Base-by-base conservation (phyloP, 148 eudicot species). In the Vaccinium macrocarpon region DNA sequence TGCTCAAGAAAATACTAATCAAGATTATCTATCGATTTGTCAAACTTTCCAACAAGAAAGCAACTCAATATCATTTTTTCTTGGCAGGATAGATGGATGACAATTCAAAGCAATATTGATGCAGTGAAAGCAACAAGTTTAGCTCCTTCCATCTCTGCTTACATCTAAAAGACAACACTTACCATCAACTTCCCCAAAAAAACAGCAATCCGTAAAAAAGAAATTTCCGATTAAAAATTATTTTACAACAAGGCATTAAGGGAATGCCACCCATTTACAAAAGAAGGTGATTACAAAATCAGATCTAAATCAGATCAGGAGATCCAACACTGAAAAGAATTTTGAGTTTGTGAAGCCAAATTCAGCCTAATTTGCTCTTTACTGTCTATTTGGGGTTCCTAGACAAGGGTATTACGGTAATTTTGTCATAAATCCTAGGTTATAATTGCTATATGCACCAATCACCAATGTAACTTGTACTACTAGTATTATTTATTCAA, bases 1-100 rank as follows among this genome's bases (percentile, higher is more conserved):
- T 83, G 85, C 21, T 25, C 56, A 50, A 50, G 38, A 78, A 78
- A 51, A 51, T n/a, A 16, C 59, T 38, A 68, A 12, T 12, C 73
- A 68, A 68, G 42, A 68, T 68, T 14, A 68, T 25, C 16, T 27
- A 27, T 1, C 8, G 18, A 68, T 68, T 68, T 68, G 42, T 68
- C 73, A 29, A 68, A 68, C 73, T 68, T 12, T 68, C 18, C 38
- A 27, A 18, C 6, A 19, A 68, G 32, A 68, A 68, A 11, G 38
- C 38, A 68, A 13, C 8, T 64, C 14, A 12, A 64, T 64, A 64
- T 11, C 71, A 9, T n/a, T 64, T 64, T 64, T 64, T 23, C 14
- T 64, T 23, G 32, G 71, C 23, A 23, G 29, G 29, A 29, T 23
- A 64, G 27, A 21, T 61, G 9, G 10, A 64, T 64, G 71, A 64